These are phyloP conservation scores for Raddia distichophylla DNA, from an alignment of 176 grass and related monocot genomes.

Conservation along the genomic window DNA sequence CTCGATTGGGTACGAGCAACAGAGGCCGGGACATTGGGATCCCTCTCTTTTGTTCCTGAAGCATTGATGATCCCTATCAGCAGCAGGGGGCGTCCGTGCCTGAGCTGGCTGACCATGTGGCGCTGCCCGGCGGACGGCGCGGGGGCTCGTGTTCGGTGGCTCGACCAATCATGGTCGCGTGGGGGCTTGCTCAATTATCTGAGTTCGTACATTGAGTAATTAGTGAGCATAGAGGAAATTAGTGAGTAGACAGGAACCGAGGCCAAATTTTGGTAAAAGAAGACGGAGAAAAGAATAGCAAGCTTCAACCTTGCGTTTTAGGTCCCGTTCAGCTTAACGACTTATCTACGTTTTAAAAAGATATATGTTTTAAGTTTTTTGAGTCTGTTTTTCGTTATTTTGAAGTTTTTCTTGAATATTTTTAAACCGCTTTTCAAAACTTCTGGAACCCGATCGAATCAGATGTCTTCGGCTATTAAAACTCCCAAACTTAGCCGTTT, in stretches of 20 bases:
- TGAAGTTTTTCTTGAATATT: no score
- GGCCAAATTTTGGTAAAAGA: background rate
- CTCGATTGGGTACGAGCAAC: background rate
- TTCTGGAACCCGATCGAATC: no score
- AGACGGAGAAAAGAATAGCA: background rate
- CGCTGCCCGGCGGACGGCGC: background rate
- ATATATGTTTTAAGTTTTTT: no score
- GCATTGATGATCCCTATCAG: background rate
- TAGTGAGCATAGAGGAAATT: no score
- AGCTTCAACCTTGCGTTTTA: background rate
- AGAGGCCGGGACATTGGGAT: background rate
- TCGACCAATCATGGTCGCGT: background rate
- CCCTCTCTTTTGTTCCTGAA: background rate
- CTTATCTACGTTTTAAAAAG: no score
- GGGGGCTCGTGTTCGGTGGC: background rate
- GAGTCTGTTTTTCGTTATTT: no score
- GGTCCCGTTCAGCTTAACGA: no score
- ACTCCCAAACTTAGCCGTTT: no score
- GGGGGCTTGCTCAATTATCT: background rate
- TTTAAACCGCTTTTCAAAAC: no score
- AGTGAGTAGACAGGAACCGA: no score
- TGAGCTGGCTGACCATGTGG: background rate
- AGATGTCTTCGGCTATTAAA: no score
- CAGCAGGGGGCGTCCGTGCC: background rate
- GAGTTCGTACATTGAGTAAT: no score